Percentiles rank a stretch among this genome's conserved stretches.
Conservation (phyloP, 116 monocot species). For the Iris pallida region DNA sequence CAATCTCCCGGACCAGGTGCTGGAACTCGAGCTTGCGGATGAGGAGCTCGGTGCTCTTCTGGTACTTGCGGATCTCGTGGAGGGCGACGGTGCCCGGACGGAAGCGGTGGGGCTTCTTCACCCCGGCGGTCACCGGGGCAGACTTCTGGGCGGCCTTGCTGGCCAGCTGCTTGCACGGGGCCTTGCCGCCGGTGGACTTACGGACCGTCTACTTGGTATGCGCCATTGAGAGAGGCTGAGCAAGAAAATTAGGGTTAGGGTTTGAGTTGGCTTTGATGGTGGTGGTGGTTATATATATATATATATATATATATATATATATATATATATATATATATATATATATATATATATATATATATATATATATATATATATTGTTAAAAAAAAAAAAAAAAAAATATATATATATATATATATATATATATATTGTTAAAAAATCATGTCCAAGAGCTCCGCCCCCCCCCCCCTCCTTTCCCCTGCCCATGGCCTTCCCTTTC, state of each 20-base stretch:
- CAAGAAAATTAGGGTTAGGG: neutral
- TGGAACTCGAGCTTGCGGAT: constrained; percentile 21
- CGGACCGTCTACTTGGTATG: constrained; percentile 16
- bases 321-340: too few relatives aligned
- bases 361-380: too few relatives aligned
- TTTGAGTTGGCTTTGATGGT: neutral
- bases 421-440: too few relatives aligned
- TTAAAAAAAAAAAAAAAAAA: too few relatives aligned
- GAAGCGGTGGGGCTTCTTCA: constrained; percentile 20
- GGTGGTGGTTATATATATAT: too few relatives aligned
- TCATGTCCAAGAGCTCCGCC: too few relatives aligned
- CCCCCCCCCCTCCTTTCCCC: too few relatives aligned
- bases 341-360: too few relatives aligned
- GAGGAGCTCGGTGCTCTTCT: constrained; percentile 20
- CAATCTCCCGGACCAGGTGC: constrained; percentile 13
- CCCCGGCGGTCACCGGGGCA: constrained; percentile 13
- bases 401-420: too few relatives aligned
- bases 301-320: too few relatives aligned
- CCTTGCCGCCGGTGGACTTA: constrained; percentile 22
- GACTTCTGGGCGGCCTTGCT: constrained; percentile 17
- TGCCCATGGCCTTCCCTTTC: too few relatives aligned
- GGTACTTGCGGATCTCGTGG: constrained; percentile 18
- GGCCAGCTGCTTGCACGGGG: constrained; percentile 15
- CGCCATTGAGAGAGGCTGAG: constrained; percentile 4
- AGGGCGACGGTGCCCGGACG: constrained; percentile 12